Percentiles rank a stretch among this genome's conserved stretches.
These are phyloP conservation scores for Aspergillus taichungensis DNA, from an alignment of 495 filamentous ascomycete species.

Conservation along the genomic window DNA sequence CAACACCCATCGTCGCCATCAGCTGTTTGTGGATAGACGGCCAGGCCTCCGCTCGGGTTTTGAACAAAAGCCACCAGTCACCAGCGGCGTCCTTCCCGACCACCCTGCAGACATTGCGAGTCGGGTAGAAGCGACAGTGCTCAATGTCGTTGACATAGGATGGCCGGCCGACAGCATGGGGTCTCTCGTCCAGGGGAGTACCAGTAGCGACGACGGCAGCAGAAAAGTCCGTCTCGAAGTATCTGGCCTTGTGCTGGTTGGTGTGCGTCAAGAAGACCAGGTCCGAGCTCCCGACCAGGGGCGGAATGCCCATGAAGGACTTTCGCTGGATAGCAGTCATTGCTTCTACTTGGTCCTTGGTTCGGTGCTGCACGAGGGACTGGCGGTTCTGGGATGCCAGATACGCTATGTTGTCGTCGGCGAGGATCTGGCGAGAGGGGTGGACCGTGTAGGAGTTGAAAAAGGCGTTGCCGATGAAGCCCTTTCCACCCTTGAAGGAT, in stretches of 20 bases:
- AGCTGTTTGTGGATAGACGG: no score
- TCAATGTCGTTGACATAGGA: slow-evolving; percentile 14
- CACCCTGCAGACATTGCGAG: slow-evolving; percentile 11
- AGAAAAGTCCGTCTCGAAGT: slow-evolving; percentile 11
- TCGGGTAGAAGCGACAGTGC: slow-evolving; percentile 22
- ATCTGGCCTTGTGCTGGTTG: slow-evolving; percentile 6
- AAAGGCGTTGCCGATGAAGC: slow-evolving; percentile 25
- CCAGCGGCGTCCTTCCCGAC: slow-evolving; percentile 37
- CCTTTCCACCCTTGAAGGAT: slow-evolving; percentile 9
- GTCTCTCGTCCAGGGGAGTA: not conserved
- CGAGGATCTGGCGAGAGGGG: slow-evolving; percentile 16
- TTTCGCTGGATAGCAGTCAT: slow-evolving; percentile 1
- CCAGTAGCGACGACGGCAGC: slow-evolving; percentile 3
- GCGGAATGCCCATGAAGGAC: not conserved
- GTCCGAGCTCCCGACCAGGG: not conserved
- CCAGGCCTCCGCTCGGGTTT: slow-evolving; percentile 1
- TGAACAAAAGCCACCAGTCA: slow-evolving; percentile 34
- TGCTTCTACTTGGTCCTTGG: slow-evolving; percentile 6
- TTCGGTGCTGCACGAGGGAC: slow-evolving; percentile 20
- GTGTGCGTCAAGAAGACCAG: slow-evolving; percentile 2
- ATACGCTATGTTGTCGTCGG: slow-evolving; percentile 19
- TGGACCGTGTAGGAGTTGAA: slow-evolving; percentile 21
- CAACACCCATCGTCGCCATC: no score
- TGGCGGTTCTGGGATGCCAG: slow-evolving; percentile 22
- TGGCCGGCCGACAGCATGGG: not conserved